A percentile compares a stretch with the other conserved stretches of the same genome.
These are phyloP conservation scores for Aschersonia sp. DNA, from an alignment of 2,329 filamentous ascomycete genomes.

Conservation along the genomic window DNA sequence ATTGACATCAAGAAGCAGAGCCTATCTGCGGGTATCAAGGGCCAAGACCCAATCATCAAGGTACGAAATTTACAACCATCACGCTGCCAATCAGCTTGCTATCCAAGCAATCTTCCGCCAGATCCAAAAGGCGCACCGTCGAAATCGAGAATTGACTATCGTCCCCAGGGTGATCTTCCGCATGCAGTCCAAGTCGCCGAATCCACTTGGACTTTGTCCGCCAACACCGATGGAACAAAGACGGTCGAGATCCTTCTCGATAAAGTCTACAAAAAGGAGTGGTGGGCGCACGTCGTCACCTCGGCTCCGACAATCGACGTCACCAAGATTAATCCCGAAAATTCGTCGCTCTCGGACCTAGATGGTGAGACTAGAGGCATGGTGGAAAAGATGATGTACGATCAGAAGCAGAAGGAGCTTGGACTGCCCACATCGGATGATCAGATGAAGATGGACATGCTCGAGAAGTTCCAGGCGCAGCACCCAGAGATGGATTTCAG, in stretches of 20 bases:
- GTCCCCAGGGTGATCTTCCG: constrained; percentile 62
- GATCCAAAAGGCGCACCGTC: too few relatives aligned
- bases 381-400: constrained; percentile 99
- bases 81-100: too few relatives aligned
- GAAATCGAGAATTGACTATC: too few relatives aligned
- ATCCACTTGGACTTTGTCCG: constrained; percentile 82
- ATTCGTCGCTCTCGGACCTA: constrained; percentile 77
- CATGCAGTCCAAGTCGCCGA: constrained; percentile 71
- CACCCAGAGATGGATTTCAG: constrained; percentile 60
- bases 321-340: constrained; percentile 86
- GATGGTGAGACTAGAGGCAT: constrained; percentile 90
- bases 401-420: constrained; percentile 91
- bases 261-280: constrained; percentile 94
- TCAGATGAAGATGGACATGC: constrained; percentile 83
- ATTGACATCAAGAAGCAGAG: constrained; percentile 69
- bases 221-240: constrained; percentile 53
- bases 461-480: constrained; percentile 83
- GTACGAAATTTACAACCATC: constrained; percentile 28
- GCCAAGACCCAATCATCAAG: constrained; percentile 69
- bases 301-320: constrained; percentile 85
- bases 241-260: constrained; percentile 73
- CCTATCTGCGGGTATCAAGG: constrained; percentile 72
- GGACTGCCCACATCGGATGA: constrained; percentile 85
- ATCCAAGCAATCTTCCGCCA: too few relatives aligned
- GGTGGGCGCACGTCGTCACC: constrained; percentile 91